phyloP scores from a whole-genome alignment of 106 monocot genomes.

The Dendrobium officinale region DNA sequence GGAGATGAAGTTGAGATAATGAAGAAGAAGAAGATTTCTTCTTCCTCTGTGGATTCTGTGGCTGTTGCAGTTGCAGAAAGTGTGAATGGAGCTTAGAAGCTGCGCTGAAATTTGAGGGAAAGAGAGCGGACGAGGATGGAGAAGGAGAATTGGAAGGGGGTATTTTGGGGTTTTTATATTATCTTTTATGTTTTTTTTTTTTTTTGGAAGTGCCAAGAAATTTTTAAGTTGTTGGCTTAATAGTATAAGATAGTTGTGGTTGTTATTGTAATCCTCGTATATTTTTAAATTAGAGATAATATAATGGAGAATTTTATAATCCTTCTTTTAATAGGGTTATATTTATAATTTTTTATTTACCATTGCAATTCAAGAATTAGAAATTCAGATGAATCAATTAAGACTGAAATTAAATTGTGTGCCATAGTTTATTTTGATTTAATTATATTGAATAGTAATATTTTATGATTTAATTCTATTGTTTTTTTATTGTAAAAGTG shows the following conservation, averaged over 20 bases:
- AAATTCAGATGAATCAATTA: too few relatives aligned
- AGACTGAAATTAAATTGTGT: too few relatives aligned
- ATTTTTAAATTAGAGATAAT: background rate
- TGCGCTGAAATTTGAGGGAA: too few relatives aligned
- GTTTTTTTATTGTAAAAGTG: too few relatives aligned
- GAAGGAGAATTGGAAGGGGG: background rate
- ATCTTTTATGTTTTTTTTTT: background rate
- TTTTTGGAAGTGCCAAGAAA: background rate
- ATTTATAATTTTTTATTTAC: too few relatives aligned
- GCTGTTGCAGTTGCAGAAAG: background rate
- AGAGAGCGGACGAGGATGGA: background rate
- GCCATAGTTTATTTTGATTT: too few relatives aligned
- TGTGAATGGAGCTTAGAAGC: background rate
- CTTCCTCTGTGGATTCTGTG: background rate
- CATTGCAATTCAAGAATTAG: too few relatives aligned
- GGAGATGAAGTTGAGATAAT: slow-evolving; percentile 11
- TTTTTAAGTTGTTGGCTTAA: background rate
- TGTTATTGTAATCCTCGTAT: background rate
- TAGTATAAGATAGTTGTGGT: too few relatives aligned
- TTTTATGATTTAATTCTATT: too few relatives aligned
- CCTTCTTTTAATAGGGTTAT: too few relatives aligned
- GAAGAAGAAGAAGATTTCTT: background rate
- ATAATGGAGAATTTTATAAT: background rate
- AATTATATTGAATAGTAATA: too few relatives aligned
- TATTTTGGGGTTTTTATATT: background rate